Conservation (phyloP, 2,329 filamentous ascomycete genomes). For the Trichoderma atrobrunneum region DNA sequence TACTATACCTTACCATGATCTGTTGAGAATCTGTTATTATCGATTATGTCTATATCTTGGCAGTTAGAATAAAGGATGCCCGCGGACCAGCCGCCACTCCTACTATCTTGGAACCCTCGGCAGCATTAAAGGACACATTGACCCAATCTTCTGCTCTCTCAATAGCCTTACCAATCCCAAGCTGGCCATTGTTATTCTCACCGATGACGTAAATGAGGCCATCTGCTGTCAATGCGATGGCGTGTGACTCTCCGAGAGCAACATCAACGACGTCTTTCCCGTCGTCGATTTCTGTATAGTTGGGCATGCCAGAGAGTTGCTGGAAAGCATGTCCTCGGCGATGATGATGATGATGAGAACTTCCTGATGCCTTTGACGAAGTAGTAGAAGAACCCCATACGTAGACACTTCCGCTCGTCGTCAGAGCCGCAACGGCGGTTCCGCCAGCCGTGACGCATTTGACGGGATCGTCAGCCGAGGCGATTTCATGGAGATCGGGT, state of each 20-base stretch:
- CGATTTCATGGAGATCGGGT: slow-evolving; percentile 49
- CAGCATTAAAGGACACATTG: slow-evolving; percentile 32
- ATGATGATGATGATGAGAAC: slow-evolving; percentile 24
- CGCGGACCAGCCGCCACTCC: slow-evolving; percentile 49
- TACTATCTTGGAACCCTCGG: slow-evolving; percentile 30
- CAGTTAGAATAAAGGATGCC: slow-evolving; percentile 49
- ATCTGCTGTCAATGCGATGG: slow-evolving; percentile 52
- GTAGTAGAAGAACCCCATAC: slow-evolving; percentile 53
- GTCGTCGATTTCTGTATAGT: slow-evolving; percentile 45
- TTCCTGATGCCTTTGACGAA: neutral
- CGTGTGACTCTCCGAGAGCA: slow-evolving; percentile 56
- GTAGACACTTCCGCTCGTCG: slow-evolving; percentile 56
- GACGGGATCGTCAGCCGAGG: slow-evolving; percentile 42
- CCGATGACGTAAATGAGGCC: slow-evolving; percentile 55
- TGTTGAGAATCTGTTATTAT: neutral
- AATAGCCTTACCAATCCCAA: slow-evolving; percentile 42
- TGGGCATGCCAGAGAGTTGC: slow-evolving; percentile 34
- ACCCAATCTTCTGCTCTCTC: slow-evolving; percentile 35
- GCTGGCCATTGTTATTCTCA: slow-evolving; percentile 56
- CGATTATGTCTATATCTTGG: slow-evolving; percentile 16
- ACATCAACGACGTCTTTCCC: slow-evolving; percentile 55
- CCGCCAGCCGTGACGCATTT: slow-evolving; percentile 54
- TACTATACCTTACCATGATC: neutral
- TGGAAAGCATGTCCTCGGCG: slow-evolving; percentile 36
- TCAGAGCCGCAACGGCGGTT: slow-evolving; percentile 57